Evolutionary conservation across 805 yeast genomes (phyloP).

Genomic region (Spathaspora arborariae): DNA sequence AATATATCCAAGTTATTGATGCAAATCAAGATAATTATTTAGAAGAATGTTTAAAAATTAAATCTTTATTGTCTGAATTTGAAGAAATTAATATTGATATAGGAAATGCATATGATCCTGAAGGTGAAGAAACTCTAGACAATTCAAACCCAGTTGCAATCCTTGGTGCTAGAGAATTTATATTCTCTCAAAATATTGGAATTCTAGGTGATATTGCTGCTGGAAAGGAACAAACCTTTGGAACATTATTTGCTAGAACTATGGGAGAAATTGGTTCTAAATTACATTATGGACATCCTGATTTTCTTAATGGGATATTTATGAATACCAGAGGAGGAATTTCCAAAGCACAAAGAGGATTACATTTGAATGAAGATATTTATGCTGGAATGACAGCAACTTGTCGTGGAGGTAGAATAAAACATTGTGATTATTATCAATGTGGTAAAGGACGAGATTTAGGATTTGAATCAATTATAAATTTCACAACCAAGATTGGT

Average conservation of each 20-base stretch:
- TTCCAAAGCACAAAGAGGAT: constrained; percentile 90
- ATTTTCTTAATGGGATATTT: constrained; percentile 81
- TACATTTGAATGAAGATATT: constrained; percentile 91
- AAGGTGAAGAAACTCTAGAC: constrained; percentile 22
- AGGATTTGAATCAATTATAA: constrained; percentile 88
- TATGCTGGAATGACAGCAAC: constrained; percentile 93
- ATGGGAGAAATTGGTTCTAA: constrained; percentile 93
- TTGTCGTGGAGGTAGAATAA: constrained; percentile 87
- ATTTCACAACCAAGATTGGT: constrained; percentile 93
- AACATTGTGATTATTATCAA: constrained; percentile 93
- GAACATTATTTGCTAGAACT: constrained; percentile 91
- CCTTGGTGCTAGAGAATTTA: constrained; percentile 92
- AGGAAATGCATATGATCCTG: constrained; percentile 52
- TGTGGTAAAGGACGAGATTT: constrained; percentile 97
- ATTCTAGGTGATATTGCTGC: constrained; percentile 95
- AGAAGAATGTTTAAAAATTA: constrained; percentile 89
- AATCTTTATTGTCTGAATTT: constrained; percentile 85
- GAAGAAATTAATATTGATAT: constrained; percentile 66
- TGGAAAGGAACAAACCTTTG: constrained; percentile 95
- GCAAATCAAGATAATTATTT: constrained; percentile 95
- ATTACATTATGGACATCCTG: constrained; percentile 95
- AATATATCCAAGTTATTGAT: constrained; percentile 90
- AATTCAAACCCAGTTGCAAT: constrained; percentile 61
- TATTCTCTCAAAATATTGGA: constrained; percentile 90
- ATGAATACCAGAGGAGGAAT: constrained; percentile 97